Percentiles rank a stretch among this genome's conserved stretches.
Conservation (phyloP, 495 filamentous ascomycete species). For the Pyronema omphalodes region DNA sequence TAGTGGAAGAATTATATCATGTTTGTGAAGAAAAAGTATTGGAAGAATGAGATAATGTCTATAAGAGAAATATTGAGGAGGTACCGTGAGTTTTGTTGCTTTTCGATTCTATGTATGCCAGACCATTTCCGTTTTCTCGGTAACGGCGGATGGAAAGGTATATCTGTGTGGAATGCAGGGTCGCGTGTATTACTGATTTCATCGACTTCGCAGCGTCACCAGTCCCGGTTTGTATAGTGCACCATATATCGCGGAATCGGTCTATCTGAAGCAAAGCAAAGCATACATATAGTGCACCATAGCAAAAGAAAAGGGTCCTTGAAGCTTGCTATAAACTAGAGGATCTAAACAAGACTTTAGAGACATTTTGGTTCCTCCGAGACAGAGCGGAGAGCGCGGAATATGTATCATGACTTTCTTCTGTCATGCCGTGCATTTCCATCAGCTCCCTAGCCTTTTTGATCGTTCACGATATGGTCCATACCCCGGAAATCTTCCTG, state of each 20-base stretch:
- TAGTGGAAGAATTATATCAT: not conserved
- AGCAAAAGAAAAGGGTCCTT: not conserved
- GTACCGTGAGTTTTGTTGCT: no score
- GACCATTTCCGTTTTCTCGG: not conserved
- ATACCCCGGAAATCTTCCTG: not conserved
- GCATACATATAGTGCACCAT: no score
- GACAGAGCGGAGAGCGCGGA: no score
- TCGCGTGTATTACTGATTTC: not conserved
- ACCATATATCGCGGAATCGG: not conserved
- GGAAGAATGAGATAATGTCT: no score
- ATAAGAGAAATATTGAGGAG: no score
- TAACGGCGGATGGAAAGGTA: not conserved
- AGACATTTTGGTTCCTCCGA: no score
- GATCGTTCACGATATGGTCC: not conserved
- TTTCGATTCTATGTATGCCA: no score
- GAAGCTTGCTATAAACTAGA: not conserved
- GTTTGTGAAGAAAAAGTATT: not conserved
- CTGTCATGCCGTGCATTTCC: no score
- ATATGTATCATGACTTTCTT: no score
- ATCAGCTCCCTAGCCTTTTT: not conserved
- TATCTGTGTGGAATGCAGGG: not conserved
- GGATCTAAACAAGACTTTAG: no score
- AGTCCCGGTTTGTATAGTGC: not conserved
- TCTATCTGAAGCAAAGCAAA: no score
- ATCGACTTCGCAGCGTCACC: not conserved